These are phyloP conservation scores for Wallemia hederae DNA, from an alignment of 1,284 basidiomycete species.

Conservation along the genomic window DNA sequence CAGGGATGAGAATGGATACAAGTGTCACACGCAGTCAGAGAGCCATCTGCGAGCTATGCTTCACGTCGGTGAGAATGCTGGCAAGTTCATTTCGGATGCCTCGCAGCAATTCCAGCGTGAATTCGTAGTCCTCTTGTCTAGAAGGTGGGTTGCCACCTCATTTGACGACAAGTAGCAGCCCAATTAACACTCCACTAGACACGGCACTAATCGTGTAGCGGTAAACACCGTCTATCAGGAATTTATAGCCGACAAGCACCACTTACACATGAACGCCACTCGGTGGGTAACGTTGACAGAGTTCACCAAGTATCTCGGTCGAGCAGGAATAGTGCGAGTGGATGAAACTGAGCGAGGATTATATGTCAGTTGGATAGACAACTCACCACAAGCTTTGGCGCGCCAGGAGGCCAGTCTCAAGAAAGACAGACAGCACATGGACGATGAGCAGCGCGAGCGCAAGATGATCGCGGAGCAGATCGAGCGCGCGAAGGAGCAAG, in stretches of 20 bases:
- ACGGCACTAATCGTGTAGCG: slow-evolving; percentile 69
- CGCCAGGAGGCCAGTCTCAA: slow-evolving; percentile 68
- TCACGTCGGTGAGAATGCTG: slow-evolving; percentile 71
- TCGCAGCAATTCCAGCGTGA: slow-evolving; percentile 68
- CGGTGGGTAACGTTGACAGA: slow-evolving; percentile 90
- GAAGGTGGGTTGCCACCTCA: slow-evolving; percentile 25
- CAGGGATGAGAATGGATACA: slow-evolving; percentile 90
- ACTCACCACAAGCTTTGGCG: slow-evolving; percentile 65
- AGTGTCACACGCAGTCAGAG: slow-evolving; percentile 60
- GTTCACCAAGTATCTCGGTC: slow-evolving; percentile 70
- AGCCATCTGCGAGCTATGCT: slow-evolving; percentile 84
- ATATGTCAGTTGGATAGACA: slow-evolving; percentile 94
- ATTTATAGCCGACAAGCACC: slow-evolving; percentile 77
- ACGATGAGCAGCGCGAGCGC: slow-evolving; percentile 81
- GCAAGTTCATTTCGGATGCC: slow-evolving; percentile 67
- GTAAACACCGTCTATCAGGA: slow-evolving; percentile 96
- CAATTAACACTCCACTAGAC: slow-evolving; percentile 22
- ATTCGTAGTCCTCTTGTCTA: slow-evolving; percentile 60
- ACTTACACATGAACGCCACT: slow-evolving; percentile 96
- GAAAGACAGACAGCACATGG: slow-evolving; percentile 67
- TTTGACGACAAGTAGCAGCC: background rate
- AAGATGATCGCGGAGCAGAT: slow-evolving; percentile 79
- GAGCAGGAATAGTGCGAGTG: slow-evolving; percentile 59
- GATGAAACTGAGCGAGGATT: slow-evolving; percentile 96
- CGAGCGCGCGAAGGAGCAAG: slow-evolving; percentile 32